A percentile compares a stretch with the other conserved stretches of the same genome.
phyloP scores from a whole-genome alignment of 768 basidiomycete genomes.

The Leccinum broughii region DNA sequence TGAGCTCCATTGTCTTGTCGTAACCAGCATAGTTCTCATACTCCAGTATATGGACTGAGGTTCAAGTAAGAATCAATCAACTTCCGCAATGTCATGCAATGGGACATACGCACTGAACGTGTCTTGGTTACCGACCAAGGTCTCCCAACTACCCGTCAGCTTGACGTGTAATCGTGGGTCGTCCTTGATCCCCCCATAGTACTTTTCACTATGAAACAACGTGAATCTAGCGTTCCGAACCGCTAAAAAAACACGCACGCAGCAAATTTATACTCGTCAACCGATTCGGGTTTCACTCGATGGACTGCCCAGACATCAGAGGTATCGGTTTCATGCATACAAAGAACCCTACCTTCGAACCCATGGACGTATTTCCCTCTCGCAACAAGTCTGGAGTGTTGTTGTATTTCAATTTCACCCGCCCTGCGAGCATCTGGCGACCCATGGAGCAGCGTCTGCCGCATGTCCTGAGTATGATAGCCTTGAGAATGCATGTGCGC shows the following conservation, averaged over 20 bases:
- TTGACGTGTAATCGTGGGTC: conserved; percentile 78
- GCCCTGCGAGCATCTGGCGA: conserved; percentile 85
- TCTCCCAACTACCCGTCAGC: conserved; percentile 93
- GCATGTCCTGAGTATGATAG: conserved; percentile 29
- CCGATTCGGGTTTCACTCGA: conserved; percentile 76
- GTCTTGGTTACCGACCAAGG: conserved; percentile 86
- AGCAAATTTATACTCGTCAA: conserved; percentile 83
- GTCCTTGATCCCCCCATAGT: conserved; percentile 78
- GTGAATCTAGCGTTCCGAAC: conserved; percentile 4
- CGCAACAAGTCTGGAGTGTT: conserved; percentile 88
- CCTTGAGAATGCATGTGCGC: conserved; percentile 20
- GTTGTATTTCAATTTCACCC: conserved; percentile 71
- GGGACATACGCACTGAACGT: conserved; percentile 61
- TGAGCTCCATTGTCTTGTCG: conserved; percentile 69
- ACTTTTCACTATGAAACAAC: conserved; percentile 59
- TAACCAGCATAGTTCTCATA: conserved; percentile 92
- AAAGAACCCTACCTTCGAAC: conserved; percentile 62
- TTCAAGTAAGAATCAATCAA: conserved; percentile 1
- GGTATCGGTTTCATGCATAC: neutral
- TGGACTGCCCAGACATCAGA: conserved; percentile 56
- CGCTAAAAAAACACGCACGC: conserved; percentile 55
- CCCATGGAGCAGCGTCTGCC: conserved; percentile 87
- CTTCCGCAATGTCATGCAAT: neutral
- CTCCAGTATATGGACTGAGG: conserved; percentile 73
- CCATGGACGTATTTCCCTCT: conserved; percentile 94